Conservation (phyloP, 495 filamentous ascomycete species). For the Penicillium salamii region DNA sequence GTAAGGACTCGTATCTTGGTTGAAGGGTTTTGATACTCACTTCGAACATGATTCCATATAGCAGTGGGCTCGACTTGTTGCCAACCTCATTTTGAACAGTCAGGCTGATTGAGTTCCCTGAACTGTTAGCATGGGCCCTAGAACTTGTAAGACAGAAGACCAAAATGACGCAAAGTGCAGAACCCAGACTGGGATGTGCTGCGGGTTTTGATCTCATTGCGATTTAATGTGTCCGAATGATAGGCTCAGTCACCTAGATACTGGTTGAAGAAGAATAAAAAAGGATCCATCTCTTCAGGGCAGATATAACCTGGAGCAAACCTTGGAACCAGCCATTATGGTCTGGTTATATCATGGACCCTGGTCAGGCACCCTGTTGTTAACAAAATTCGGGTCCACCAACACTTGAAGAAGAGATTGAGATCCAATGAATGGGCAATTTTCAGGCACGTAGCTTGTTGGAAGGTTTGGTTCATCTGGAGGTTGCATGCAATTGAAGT, state of each 20-base stretch:
- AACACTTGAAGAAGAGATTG: background rate
- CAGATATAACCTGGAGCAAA: too few species aligned
- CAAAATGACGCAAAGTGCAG: constrained; percentile 18
- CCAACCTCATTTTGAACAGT: constrained; percentile 44
- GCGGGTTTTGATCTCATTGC: constrained; percentile 4
- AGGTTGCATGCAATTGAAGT: background rate
- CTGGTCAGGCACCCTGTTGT: background rate
- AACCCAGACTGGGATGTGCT: constrained; percentile 6
- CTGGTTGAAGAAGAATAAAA: too few species aligned
- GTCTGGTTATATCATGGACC: constrained; percentile 9
- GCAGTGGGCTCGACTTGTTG: constrained; percentile 51
- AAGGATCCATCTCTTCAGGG: too few species aligned
- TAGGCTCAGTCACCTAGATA: too few species aligned
- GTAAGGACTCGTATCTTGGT: background rate
- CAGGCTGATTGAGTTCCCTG: constrained; percentile 7
- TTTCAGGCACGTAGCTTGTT: background rate
- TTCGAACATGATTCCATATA: constrained; percentile 63
- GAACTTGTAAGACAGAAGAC: background rate
- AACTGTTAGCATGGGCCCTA: background rate
- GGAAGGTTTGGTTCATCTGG: background rate
- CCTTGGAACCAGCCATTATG: too few species aligned
- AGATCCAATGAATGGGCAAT: background rate
- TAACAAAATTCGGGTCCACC: background rate
- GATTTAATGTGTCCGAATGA: background rate
- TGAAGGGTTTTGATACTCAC: constrained; percentile 12